These are phyloP conservation scores for Verticillium isaacii DNA, from an alignment of 2,329 filamentous ascomycete genomes.

Conservation along the genomic window DNA sequence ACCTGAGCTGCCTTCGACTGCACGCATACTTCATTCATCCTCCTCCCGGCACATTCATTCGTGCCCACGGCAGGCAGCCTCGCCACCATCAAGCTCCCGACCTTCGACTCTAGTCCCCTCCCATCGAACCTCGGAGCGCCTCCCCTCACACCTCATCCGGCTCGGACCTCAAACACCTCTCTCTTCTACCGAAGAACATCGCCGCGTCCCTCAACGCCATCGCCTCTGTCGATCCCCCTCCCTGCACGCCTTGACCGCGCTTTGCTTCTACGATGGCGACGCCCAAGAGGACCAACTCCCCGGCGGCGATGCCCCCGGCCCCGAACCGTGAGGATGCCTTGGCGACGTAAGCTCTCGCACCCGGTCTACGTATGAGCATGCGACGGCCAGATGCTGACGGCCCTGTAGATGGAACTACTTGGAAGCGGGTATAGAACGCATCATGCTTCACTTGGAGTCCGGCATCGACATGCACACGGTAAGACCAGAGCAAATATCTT, in stretches of 20 bases:
- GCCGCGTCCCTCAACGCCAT: not conserved
- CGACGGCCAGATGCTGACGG: constrained; percentile 6
- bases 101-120: not conserved
- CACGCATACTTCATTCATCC: not conserved
- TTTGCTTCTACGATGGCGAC: constrained; percentile 1
- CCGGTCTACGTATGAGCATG: not conserved
- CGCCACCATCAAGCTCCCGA: not conserved
- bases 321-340: constrained; percentile 58
- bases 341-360: constrained; percentile 34
- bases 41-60: not conserved
- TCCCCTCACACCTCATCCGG: not conserved
- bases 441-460: constrained; percentile 88
- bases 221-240: not conserved
- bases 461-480: constrained; percentile 91
- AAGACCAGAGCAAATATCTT: constrained; percentile 24
- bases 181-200: not conserved
- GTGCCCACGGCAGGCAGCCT: not conserved
- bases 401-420: constrained; percentile 77
- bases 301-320: constrained; percentile 48
- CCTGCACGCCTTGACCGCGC: not conserved
- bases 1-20: not conserved
- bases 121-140: not conserved
- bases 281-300: not conserved
- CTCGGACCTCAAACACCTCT: not conserved
- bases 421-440: constrained; percentile 80